A percentile compares a stretch with the other conserved stretches of the same genome.
Evolutionary conservation across 768 basidiomycete species (phyloP).

Genomic region (Cystofilobasidium ferigula): DNA sequence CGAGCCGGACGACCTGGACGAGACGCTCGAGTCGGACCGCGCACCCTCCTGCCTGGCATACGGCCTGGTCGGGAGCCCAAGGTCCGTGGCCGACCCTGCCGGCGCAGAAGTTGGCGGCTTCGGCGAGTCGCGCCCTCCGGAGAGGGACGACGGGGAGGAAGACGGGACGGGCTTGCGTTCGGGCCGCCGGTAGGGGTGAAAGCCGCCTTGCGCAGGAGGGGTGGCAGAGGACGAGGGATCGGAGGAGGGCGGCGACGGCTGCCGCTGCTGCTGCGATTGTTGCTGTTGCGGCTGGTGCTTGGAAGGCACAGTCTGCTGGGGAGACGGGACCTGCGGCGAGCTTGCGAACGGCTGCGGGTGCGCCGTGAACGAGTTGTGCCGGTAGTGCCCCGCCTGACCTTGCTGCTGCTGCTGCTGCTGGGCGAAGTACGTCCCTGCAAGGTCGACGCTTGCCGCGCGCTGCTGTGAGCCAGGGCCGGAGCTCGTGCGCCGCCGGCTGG

Average conservation of each 20-base stretch:
- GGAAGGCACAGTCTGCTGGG: background rate
- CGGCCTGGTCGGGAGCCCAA: background rate
- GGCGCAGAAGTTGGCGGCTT: background rate
- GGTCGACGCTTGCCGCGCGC: background rate
- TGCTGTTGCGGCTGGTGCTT: background rate
- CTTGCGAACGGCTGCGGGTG: conserved; percentile 3
- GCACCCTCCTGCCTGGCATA: conserved; percentile 8
- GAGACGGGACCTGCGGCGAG: background rate
- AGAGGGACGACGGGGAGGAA: background rate
- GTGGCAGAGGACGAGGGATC: background rate
- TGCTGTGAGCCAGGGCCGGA: conserved; percentile 16
- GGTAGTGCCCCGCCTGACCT: background rate
- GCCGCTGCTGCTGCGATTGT: background rate
- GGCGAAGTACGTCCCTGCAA: too few relatives aligned
- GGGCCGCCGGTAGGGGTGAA: conserved; percentile 22
- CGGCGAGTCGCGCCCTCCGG: background rate
- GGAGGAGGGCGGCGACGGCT: background rate
- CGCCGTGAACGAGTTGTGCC: background rate
- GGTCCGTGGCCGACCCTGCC: background rate
- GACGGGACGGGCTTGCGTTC: conserved; percentile 10
- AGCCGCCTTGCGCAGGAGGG: background rate
- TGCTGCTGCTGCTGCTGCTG: too few relatives aligned
- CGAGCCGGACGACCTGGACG: conserved; percentile 5
- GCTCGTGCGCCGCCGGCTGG: conserved; percentile 9
- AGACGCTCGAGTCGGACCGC: conserved; percentile 10